These are phyloP conservation scores for Luffa acutangula DNA, from an alignment of 306 rosid genomes.

Conservation along the genomic window DNA sequence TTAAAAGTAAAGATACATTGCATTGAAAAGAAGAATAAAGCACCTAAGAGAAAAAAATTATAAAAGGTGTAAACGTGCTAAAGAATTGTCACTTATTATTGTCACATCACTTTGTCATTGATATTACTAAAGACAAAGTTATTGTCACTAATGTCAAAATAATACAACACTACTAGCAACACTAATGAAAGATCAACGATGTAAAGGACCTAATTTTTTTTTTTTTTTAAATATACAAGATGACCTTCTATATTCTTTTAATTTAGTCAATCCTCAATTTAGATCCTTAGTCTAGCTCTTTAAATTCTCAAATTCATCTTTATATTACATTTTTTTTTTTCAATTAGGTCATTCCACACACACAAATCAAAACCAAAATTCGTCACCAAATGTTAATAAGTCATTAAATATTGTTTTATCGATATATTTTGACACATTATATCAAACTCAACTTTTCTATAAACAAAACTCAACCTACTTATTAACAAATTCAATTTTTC, in stretches of 20 bases:
- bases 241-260: neutral
- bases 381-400: too few relatives aligned
- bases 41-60: neutral
- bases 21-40: neutral
- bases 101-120: neutral
- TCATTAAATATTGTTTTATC: too few relatives aligned
- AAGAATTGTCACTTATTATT: neutral
- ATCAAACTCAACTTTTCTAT: too few relatives aligned
- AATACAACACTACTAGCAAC: neutral
- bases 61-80: neutral
- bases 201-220: neutral
- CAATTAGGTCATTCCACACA: too few relatives aligned
- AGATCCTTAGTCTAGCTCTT: neutral
- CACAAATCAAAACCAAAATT: too few relatives aligned
- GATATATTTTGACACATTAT: too few relatives aligned
- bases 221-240: neutral
- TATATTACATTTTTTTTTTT: too few relatives aligned
- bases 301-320: too few relatives aligned
- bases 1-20: neutral
- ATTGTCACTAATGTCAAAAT: neutral
- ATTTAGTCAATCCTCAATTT: neutral
- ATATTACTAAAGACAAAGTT: neutral
- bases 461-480: too few relatives aligned
- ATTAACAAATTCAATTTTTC: too few relatives aligned
- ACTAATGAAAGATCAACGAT: neutral